Percentiles rank a stretch among this genome's conserved stretches.
phyloP scores from a whole-genome alignment of 306 rosid genomes.

The Corylus americana region DNA sequence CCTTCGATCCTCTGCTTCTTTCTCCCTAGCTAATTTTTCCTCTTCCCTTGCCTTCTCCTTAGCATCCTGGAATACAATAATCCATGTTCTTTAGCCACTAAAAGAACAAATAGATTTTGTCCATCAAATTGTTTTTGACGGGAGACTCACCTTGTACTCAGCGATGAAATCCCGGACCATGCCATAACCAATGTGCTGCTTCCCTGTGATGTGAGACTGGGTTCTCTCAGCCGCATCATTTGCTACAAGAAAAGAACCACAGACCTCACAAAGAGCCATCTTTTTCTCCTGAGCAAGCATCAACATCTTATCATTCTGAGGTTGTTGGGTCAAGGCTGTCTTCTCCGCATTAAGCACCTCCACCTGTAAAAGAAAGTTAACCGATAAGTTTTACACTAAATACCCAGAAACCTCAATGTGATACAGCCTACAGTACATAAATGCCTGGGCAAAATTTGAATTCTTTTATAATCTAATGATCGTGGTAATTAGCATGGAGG shows the following conservation, averaged over 20 bases:
- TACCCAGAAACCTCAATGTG: slow-evolving; percentile 5
- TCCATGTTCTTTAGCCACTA: slow-evolving; percentile 9
- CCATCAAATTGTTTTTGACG: slow-evolving; percentile 16
- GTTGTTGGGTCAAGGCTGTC: slow-evolving; percentile 71
- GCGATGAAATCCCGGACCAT: slow-evolving; percentile 92
- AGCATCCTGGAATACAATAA: slow-evolving; percentile 53
- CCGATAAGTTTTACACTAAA: not conserved
- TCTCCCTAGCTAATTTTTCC: slow-evolving; percentile 82
- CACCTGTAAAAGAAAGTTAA: slow-evolving; percentile 54
- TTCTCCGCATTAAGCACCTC: slow-evolving; percentile 87
- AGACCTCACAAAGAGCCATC: slow-evolving; percentile 96
- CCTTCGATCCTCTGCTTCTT: slow-evolving; percentile 80
- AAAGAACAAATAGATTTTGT: slow-evolving; percentile 14
- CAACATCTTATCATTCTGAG: slow-evolving; percentile 69
- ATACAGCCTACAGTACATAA: slow-evolving; percentile 1
- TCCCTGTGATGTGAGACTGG: slow-evolving; percentile 95
- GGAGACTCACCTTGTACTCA: slow-evolving; percentile 67
- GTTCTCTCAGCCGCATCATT: slow-evolving; percentile 98
- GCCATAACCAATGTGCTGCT: slow-evolving; percentile 99
- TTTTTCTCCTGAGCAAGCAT: slow-evolving; percentile 94
- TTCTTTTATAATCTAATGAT: not conserved
- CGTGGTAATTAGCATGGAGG: not conserved
- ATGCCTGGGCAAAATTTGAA: slow-evolving; percentile 7
- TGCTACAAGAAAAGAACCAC: slow-evolving; percentile 99
- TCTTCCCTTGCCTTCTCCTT: slow-evolving; percentile 87